Conservation (phyloP, 192 early-diverging fungal genomes). For the Backusella sp. region DNA sequence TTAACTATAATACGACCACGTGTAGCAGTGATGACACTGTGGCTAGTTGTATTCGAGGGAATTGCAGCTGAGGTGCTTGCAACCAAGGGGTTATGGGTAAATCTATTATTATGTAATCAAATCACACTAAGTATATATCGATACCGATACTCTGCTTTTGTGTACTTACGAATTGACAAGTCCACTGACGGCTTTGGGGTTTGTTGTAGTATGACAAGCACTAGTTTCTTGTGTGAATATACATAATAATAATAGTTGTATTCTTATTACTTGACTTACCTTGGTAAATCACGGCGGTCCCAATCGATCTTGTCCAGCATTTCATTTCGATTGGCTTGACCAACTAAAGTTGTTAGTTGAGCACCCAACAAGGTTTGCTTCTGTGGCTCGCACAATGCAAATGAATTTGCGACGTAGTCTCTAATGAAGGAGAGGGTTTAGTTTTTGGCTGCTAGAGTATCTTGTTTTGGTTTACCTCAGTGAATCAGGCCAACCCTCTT, state of each 20-base stretch:
- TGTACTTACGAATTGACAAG: background rate
- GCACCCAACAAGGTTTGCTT: constrained; percentile 46
- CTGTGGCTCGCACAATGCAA: constrained; percentile 21
- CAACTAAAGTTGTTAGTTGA: constrained; percentile 60
- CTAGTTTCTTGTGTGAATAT: background rate
- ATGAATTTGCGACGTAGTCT: constrained; percentile 30
- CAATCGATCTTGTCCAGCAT: constrained; percentile 62
- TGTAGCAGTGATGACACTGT: background rate
- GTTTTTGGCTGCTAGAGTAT: too few relatives aligned
- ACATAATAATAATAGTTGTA: too few relatives aligned
- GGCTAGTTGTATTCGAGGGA: too few relatives aligned
- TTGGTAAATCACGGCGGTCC: constrained; percentile 65
- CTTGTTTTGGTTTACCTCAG: background rate
- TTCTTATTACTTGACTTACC: constrained; percentile 32
- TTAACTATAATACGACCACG: background rate
- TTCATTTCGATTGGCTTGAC: constrained; percentile 36
- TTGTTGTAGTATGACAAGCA: background rate
- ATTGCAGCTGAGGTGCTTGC: too few relatives aligned
- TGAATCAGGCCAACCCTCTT: background rate
- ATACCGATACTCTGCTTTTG: background rate
- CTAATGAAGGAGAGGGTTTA: constrained; percentile 15
- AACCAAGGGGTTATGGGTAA: too few relatives aligned
- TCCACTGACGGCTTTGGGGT: background rate
- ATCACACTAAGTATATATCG: too few relatives aligned
- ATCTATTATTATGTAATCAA: too few relatives aligned